phyloP scores from a whole-genome alignment of 257 asterid genomes.

The Gentiana dahurica region DNA sequence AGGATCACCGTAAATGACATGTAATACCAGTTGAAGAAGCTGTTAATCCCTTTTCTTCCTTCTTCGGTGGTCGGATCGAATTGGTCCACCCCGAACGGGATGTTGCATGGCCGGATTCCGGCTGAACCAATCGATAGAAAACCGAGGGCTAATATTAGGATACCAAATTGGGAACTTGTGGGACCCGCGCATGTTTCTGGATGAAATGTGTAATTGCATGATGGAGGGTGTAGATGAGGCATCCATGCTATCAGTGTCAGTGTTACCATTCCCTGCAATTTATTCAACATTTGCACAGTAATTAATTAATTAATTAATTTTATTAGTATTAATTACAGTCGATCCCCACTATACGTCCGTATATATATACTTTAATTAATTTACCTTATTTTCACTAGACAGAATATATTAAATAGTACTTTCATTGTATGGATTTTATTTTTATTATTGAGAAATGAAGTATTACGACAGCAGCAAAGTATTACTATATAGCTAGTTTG shows the following conservation, averaged over 20 bases:
- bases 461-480: too few species aligned
- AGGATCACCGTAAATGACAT: slow-evolving; percentile 50
- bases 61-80: slow-evolving; percentile 51
- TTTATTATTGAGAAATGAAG: too few species aligned
- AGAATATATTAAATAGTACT: too few species aligned
- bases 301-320: too few species aligned
- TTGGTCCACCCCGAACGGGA: slow-evolving; percentile 89
- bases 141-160: slow-evolving; percentile 33
- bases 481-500: too few species aligned
- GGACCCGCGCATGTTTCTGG: slow-evolving; percentile 42
- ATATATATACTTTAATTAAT: too few species aligned
- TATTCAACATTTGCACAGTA: too few species aligned
- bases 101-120: slow-evolving; percentile 88
- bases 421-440: too few species aligned
- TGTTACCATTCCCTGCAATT: slow-evolving; percentile 71
- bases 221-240: slow-evolving; percentile 56
- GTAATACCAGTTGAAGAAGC: slow-evolving; percentile 91
- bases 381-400: too few species aligned
- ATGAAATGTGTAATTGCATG: slow-evolving; percentile 24
- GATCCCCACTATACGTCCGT: too few species aligned
- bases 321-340: too few species aligned
- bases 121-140: slow-evolving; percentile 48
- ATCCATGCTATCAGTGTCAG: slow-evolving; percentile 60
- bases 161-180: slow-evolving; percentile 38
- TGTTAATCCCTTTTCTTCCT: slow-evolving; percentile 62